Evolutionary conservation across 2,329 filamentous ascomycete species (phyloP).

Genomic region (Arthrinium puccinioides): DNA sequence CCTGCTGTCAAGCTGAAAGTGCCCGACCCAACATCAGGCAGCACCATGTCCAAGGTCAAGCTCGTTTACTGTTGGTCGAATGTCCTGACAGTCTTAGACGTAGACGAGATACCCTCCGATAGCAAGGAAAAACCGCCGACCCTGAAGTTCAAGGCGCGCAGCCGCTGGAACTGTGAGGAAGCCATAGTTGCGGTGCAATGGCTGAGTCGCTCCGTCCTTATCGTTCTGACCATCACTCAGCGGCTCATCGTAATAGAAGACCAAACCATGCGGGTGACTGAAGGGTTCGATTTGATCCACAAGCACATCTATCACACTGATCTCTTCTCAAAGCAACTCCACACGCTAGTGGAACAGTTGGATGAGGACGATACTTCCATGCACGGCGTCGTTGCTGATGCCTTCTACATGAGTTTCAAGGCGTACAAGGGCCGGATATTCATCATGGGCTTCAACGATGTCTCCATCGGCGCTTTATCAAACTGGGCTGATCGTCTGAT

Average conservation of each 20-base stretch:
- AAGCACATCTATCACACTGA: slow-evolving; percentile 91
- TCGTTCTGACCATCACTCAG: slow-evolving; percentile 89
- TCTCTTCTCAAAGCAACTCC: slow-evolving; percentile 81
- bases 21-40: slow-evolving; percentile 57
- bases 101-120: slow-evolving; percentile 62
- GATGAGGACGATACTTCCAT: slow-evolving; percentile 82
- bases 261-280: slow-evolving; percentile 79
- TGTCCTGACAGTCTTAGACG: slow-evolving; percentile 85
- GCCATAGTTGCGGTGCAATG: slow-evolving; percentile 95
- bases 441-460: slow-evolving; percentile 85
- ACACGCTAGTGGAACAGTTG: slow-evolving; percentile 76
- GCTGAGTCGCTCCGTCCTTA: slow-evolving; percentile 88
- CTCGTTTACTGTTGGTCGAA: slow-evolving; percentile 99
- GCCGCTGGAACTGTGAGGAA: slow-evolving; percentile 88
- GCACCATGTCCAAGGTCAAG: slow-evolving; percentile 71
- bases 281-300: slow-evolving; percentile 85
- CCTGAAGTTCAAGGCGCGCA: slow-evolving; percentile 74
- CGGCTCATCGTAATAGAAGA: slow-evolving; percentile 90
- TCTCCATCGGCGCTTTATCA: slow-evolving; percentile 83
- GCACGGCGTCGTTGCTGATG: slow-evolving; percentile 94
- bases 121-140: slow-evolving; percentile 72
- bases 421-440: slow-evolving; percentile 93
- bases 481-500: slow-evolving; percentile 96
- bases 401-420: slow-evolving; percentile 96
- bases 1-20: slow-evolving; percentile 88